Evolutionary conservation across 129 eudicot genomes (phyloP), one percentile per base, ranked within the genome.

Genomic region (Artemisia tridentata): DNA sequence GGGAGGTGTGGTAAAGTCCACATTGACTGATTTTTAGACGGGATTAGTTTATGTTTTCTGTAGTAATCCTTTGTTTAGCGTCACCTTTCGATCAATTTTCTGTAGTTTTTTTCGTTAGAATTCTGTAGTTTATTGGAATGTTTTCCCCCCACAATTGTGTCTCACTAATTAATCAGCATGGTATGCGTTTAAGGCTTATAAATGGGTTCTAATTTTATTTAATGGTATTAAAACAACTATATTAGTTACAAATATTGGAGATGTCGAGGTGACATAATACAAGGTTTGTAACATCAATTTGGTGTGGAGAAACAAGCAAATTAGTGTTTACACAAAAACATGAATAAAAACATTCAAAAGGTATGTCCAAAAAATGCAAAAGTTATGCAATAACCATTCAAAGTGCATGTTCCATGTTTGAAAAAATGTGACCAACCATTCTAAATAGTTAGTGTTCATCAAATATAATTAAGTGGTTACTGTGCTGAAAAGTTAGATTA

Each of bases 1-100:
- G 63, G 74, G 56, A 43, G 78, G 47, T 59, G 71, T 50, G 79
- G 95, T 62, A 72, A 74, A 72, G 72, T 41, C 72, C 80, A 34
- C 75, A 74, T 69, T 67, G 52, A 69, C 68, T 68, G 25, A 67
- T 52, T 51, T 38, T 74, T 43, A 55, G 57, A 73, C 68, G 16
- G 16, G 63, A 29, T 77, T 78, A 59, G 73, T 59, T 62, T 21
- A 77, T 20, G 5, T 47, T 63, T 70, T 55, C 43, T 54, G 68
- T 29, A 71, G 72, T 46, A 23, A 77, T 70, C 58, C 9, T n/a
- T 51, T 55, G 31, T 60, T 69, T 51, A 70, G 29, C 43, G 5
- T 62, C 54, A 43, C 50, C 23, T 52, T 34, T 69, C 43, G 38
- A 56, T 71, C 29, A 46, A 71, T 78, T 71, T 34, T 25, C 63